phyloP scores from a whole-genome alignment of 306 rosid genomes.

The Ceratonia siliqua region DNA sequence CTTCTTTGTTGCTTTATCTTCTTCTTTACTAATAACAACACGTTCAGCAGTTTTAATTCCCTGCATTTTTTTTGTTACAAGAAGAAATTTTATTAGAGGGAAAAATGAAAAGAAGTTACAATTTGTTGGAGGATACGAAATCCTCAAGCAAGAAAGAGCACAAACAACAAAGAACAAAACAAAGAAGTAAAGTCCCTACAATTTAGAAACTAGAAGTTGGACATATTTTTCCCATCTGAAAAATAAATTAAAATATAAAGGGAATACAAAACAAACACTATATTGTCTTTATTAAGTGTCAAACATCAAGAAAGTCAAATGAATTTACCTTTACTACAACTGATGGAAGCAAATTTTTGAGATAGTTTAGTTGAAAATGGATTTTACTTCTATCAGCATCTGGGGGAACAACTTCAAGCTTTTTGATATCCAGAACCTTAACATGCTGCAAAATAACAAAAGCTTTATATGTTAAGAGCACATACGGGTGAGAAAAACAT shows the following conservation, averaged over 20 bases:
- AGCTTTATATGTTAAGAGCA: slow-evolving; percentile 32
- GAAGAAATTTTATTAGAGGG: no score
- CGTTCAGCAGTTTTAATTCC: slow-evolving; percentile 82
- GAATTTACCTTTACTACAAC: slow-evolving; percentile 71
- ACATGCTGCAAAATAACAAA: slow-evolving; percentile 63
- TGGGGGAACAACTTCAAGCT: slow-evolving; percentile 63
- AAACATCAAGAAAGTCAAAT: slow-evolving; percentile 15
- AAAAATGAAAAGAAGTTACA: no score
- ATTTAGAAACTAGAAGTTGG: slow-evolving; percentile 31
- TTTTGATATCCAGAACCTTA: slow-evolving; percentile 62
- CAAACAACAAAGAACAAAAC: no score
- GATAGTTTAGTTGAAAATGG: slow-evolving; percentile 70
- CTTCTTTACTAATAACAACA: slow-evolving; percentile 62
- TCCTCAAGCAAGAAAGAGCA: no score
- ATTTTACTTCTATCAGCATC: slow-evolving; percentile 66
- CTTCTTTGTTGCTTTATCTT: slow-evolving; percentile 40
- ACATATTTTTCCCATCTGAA: slow-evolving; percentile 14
- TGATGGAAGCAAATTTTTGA: slow-evolving; percentile 66
- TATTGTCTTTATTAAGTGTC: slow-evolving; percentile 20
- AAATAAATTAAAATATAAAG: slow-evolving; percentile 18
- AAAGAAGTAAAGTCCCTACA: no score
- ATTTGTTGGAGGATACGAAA: no score
- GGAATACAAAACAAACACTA: neutral
- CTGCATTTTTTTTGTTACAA: no score
- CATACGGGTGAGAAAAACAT: slow-evolving; percentile 16